Evolutionary conservation across 1,284 basidiomycete species (phyloP).

Genomic region (Trichosporon ovoides): DNA sequence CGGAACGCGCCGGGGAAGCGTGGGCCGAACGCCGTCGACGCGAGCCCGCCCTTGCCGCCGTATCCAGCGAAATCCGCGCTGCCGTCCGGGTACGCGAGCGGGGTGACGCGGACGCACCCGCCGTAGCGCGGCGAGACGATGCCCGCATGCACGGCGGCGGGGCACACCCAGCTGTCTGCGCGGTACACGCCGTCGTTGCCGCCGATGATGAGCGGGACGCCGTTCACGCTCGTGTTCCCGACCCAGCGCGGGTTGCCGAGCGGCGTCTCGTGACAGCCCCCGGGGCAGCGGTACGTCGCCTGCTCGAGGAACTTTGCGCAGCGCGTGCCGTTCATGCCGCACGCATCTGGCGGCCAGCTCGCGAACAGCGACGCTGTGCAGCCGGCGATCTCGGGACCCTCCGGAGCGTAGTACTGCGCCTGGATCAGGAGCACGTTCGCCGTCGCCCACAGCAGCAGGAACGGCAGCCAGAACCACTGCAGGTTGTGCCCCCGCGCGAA

Average conservation of each 20-base stretch:
- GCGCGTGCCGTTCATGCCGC: slow-evolving; percentile 31
- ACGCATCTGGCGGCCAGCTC: slow-evolving; percentile 42
- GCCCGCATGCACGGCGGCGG: slow-evolving; percentile 36
- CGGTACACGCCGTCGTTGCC: slow-evolving; percentile 33
- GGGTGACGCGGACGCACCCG: slow-evolving; percentile 32
- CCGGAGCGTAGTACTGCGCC: slow-evolving; percentile 35
- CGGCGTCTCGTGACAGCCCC: slow-evolving; percentile 31
- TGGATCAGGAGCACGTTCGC: slow-evolving; percentile 35
- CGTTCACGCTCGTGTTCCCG: slow-evolving; percentile 30
- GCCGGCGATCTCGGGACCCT: slow-evolving; percentile 24
- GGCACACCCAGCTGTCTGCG: slow-evolving; percentile 45
- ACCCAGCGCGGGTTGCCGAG: slow-evolving; percentile 43
- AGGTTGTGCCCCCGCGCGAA: neutral
- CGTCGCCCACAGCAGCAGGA: slow-evolving; percentile 30
- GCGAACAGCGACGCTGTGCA: slow-evolving; percentile 36
- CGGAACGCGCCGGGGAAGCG: slow-evolving; percentile 34
- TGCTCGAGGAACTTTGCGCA: slow-evolving; percentile 26
- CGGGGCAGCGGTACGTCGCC: slow-evolving; percentile 34
- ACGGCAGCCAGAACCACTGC: slow-evolving; percentile 19
- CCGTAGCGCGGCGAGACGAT: slow-evolving; percentile 31
- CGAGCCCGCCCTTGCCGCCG: slow-evolving; percentile 19
- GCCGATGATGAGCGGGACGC: slow-evolving; percentile 37
- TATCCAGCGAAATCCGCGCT: slow-evolving; percentile 22
- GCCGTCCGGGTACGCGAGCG: slow-evolving; percentile 23
- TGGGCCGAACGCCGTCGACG: slow-evolving; percentile 27